Percentiles rank a stretch among this genome's conserved stretches.
These are phyloP conservation scores for Penicillium roqueforti DNA, from an alignment of 495 filamentous ascomycete genomes.

Conservation along the genomic window DNA sequence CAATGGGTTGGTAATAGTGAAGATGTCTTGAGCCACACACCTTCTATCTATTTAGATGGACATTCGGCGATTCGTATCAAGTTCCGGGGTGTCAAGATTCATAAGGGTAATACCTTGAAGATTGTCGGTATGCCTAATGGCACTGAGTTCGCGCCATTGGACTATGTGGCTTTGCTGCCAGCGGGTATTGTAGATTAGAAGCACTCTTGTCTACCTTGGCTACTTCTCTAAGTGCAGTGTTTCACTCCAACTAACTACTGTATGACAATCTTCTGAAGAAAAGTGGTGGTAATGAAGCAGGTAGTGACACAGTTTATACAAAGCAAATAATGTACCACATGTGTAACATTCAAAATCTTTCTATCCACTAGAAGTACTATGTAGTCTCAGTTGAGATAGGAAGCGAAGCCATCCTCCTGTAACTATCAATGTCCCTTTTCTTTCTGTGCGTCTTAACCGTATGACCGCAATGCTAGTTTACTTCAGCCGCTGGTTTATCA, in stretches of 20 bases:
- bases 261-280: not conserved
- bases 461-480: not conserved
- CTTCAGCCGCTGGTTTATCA: not conserved
- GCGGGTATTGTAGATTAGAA: slow-evolving; percentile 54
- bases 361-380: not conserved
- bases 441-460: no score
- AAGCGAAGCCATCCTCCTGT: not conserved
- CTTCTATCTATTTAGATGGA: slow-evolving; percentile 55
- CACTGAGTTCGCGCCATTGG: slow-evolving; percentile 57
- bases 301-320: not conserved
- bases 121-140: slow-evolving; percentile 58
- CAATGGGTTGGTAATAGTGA: slow-evolving; percentile 57
- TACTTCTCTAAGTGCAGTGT: not conserved
- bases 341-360: not conserved
- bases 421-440: no score
- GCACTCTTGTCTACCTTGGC: not conserved
- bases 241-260: not conserved
- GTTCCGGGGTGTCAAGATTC: slow-evolving; percentile 48
- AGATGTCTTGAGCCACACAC: slow-evolving; percentile 51
- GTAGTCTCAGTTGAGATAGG: no score
- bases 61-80: slow-evolving; percentile 61
- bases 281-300: not conserved
- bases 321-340: not conserved
- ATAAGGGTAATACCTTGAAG: slow-evolving; percentile 53
- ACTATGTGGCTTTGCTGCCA: slow-evolving; percentile 63